phyloP scores from a whole-genome alignment of 345 rosid species.

The Citropsis articulata region DNA sequence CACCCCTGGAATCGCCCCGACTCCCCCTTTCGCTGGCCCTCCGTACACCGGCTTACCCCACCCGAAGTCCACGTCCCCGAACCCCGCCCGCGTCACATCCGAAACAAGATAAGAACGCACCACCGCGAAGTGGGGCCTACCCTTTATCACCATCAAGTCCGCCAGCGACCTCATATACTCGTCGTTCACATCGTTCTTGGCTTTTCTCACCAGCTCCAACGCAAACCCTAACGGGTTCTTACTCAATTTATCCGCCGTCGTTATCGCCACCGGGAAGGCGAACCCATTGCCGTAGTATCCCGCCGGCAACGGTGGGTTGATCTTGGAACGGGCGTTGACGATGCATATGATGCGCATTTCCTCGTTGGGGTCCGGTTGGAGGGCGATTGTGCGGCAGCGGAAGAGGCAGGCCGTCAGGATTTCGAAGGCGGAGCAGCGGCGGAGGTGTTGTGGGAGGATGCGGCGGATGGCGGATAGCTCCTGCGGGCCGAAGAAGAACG shows the following conservation, averaged over 20 bases:
- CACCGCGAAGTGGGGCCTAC: constrained; percentile 37
- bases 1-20: constrained; percentile 39
- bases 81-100: constrained; percentile 38
- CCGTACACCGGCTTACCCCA: constrained; percentile 57
- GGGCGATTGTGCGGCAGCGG: constrained; percentile 54
- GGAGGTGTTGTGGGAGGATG: constrained; percentile 35
- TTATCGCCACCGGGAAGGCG: constrained; percentile 36
- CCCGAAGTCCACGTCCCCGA: constrained; percentile 40
- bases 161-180: constrained; percentile 56
- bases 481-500: constrained; percentile 46
- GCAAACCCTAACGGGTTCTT: constrained; percentile 48
- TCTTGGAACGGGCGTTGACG: constrained; percentile 41
- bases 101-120: constrained; percentile 34
- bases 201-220: constrained; percentile 39
- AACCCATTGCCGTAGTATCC: constrained; percentile 59
- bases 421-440: constrained; percentile 36
- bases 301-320: constrained; percentile 34
- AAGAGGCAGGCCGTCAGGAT: constrained; percentile 48
- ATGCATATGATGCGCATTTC: constrained; percentile 44
- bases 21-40: constrained; percentile 42
- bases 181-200: constrained; percentile 43
- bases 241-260: constrained; percentile 34
- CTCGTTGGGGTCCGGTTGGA: constrained; percentile 43
- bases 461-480: constrained; percentile 39
- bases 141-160: constrained; percentile 41